Evolutionary conservation across 768 basidiomycete species (phyloP).

Genomic region (Mycena rebaudengoi): DNA sequence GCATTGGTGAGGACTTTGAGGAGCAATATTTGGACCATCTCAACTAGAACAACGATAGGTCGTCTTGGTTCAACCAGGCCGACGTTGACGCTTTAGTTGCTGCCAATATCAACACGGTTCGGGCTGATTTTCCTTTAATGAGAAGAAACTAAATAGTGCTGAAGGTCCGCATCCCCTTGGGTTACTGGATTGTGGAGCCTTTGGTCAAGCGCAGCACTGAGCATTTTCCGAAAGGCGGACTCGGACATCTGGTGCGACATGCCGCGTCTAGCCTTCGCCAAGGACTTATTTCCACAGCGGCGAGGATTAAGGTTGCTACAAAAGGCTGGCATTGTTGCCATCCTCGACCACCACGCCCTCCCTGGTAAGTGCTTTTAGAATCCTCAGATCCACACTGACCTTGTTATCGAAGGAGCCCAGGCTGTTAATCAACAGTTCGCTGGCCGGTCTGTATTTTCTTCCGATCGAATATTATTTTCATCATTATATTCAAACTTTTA

Average conservation of each 20-base stretch:
- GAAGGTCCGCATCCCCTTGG: constrained; percentile 55
- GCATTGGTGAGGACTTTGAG: constrained; percentile 62
- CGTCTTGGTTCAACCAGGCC: constrained; percentile 74
- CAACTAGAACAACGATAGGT: constrained; percentile 45
- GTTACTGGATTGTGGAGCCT: constrained; percentile 84
- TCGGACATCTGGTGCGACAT: constrained; percentile 63
- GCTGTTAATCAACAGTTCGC: constrained; percentile 69
- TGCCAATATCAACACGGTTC: constrained; percentile 77
- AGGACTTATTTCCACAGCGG: constrained; percentile 48
- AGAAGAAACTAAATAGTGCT: background rate
- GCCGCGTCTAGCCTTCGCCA: background rate
- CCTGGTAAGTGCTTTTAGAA: constrained; percentile 44
- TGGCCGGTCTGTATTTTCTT: constrained; percentile 56
- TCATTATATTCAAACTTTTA: constrained; percentile 32
- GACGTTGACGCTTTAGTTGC: constrained; percentile 64
- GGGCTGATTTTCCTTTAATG: constrained; percentile 75
- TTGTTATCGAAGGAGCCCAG: constrained; percentile 71
- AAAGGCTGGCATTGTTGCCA: constrained; percentile 68
- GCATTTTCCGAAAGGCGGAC: constrained; percentile 75
- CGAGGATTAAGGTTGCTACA: constrained; percentile 68
- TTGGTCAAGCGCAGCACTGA: constrained; percentile 71
- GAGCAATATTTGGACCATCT: background rate
- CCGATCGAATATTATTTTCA: background rate
- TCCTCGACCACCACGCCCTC: constrained; percentile 69
- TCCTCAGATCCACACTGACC: constrained; percentile 57